Percentiles rank a stretch among this genome's conserved stretches.
Evolutionary conservation across 2,329 filamentous ascomycete species (phyloP).

Genomic region (Fusarium subtropicale): DNA sequence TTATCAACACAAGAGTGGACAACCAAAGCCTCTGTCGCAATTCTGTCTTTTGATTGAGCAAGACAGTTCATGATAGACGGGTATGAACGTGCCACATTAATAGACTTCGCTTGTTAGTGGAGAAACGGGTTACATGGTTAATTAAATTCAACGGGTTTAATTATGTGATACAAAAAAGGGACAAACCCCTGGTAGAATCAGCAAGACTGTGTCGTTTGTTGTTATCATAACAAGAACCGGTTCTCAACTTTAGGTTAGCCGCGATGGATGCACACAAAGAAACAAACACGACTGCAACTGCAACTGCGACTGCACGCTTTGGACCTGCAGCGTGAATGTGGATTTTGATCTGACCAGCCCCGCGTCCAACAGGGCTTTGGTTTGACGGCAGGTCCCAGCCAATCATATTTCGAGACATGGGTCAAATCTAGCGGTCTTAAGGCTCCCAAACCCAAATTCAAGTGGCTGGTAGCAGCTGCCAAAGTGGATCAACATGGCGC

Average conservation of each 20-base stretch:
- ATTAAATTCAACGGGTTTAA: neutral
- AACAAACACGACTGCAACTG: neutral
- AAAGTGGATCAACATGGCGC: conserved; percentile 24
- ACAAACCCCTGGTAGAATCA: neutral
- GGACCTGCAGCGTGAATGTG: conserved; percentile 21
- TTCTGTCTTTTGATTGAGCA: neutral
- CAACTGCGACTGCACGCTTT: conserved; percentile 2
- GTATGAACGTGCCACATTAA: neutral
- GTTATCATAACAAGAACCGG: neutral
- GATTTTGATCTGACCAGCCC: conserved; percentile 19
- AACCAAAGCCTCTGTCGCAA: neutral
- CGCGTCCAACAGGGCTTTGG: conserved; percentile 19
- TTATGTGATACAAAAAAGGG: neutral
- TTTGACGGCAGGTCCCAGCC: neutral
- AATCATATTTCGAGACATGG: conserved; percentile 3
- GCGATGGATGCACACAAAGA: conserved; percentile 4
- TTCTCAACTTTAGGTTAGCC: conserved; percentile 14
- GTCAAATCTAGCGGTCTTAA: conserved; percentile 11
- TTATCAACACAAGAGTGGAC: neutral
- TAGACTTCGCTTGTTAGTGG: conserved; percentile 4
- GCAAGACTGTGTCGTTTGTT: neutral
- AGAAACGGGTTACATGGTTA: neutral
- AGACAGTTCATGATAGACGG: neutral
- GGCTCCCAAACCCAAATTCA: conserved; percentile 3
- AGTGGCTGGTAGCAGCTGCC: conserved; percentile 19